A percentile compares a stretch with the other conserved stretches of the same genome.
Evolutionary conservation across 352 stramenopile species (phyloP).

Genomic region (Pythium periplocum): DNA sequence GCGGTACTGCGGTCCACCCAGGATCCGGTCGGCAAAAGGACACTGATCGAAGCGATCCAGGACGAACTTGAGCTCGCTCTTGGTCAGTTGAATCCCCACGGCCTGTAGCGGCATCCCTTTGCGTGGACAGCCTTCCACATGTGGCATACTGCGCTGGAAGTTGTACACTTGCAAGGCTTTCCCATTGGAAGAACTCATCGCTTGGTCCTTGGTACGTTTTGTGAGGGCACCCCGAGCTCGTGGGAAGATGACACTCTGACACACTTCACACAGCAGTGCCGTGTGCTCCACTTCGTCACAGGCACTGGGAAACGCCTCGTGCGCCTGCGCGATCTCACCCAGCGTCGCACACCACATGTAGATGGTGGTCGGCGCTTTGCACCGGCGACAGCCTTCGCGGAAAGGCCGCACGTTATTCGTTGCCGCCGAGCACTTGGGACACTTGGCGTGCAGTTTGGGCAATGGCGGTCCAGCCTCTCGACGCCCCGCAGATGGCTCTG

Average conservation of each 20-base stretch:
- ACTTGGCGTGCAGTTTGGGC: constrained; percentile 61
- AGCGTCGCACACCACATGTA: constrained; percentile 68
- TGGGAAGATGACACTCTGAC: constrained; percentile 70
- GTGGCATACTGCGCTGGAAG: constrained; percentile 84
- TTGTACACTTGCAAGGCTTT: constrained; percentile 75
- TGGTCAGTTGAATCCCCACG: constrained; percentile 65
- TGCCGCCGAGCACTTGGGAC: constrained; percentile 68
- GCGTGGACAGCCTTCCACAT: constrained; percentile 76
- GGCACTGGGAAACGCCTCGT: constrained; percentile 55
- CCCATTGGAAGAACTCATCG: constrained; percentile 43
- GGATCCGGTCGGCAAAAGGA: constrained; percentile 44
- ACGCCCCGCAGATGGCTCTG: background rate
- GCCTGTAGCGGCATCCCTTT: constrained; percentile 78
- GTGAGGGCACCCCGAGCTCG: constrained; percentile 65
- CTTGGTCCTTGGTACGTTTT: constrained; percentile 39
- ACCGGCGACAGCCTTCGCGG: constrained; percentile 77
- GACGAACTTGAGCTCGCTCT: constrained; percentile 86
- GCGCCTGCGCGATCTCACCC: constrained; percentile 58
- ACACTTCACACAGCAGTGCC: constrained; percentile 65
- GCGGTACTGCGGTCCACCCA: constrained; percentile 62
- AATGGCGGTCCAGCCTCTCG: constrained; percentile 12
- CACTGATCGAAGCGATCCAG: constrained; percentile 74
- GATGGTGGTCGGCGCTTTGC: constrained; percentile 64
- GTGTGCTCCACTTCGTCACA: constrained; percentile 76
- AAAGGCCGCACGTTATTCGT: constrained; percentile 84